phyloP scores from a whole-genome alignment of 257 asterid genomes.

The Scutellaria galericulata region DNA sequence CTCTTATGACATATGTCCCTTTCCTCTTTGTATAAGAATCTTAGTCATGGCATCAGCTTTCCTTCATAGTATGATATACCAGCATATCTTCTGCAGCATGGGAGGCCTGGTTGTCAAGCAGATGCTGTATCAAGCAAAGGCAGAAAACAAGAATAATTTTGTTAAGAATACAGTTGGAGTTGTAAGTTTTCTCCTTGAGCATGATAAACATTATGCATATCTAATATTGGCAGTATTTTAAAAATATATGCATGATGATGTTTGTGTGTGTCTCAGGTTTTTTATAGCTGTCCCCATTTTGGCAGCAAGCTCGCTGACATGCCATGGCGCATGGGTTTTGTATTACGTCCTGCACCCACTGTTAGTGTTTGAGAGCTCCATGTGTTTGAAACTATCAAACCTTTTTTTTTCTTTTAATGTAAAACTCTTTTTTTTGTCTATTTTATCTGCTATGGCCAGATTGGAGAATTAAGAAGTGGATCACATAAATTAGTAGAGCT shows the following conservation, averaged over 20 bases:
- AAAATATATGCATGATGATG: slow-evolving; percentile 13
- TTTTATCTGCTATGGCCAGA: slow-evolving; percentile 56
- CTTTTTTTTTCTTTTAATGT: not conserved
- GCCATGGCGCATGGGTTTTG: slow-evolving; percentile 99
- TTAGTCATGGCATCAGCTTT: slow-evolving; percentile 23
- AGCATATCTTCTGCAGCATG: slow-evolving; percentile 68
- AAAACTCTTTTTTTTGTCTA: slow-evolving; percentile 23
- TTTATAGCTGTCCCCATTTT: slow-evolving; percentile 98
- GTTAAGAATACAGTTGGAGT: slow-evolving; percentile 87
- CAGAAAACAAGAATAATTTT: slow-evolving; percentile 75
- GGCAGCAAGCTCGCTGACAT: slow-evolving; percentile 99
- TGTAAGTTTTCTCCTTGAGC: slow-evolving; percentile 54
- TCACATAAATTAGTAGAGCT: slow-evolving; percentile 93
- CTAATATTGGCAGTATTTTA: slow-evolving; percentile 15
- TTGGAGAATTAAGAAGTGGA: slow-evolving; percentile 98
- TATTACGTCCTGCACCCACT: slow-evolving; percentile 97
- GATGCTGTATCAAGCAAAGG: slow-evolving; percentile 86
- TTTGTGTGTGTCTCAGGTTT: slow-evolving; percentile 61
- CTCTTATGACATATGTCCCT: not conserved
- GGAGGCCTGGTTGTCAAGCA: slow-evolving; percentile 99
- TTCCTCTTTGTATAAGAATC: slow-evolving; percentile 10
- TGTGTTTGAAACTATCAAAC: slow-evolving; percentile 1
- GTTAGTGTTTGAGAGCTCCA: slow-evolving; percentile 54
- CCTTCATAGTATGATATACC: slow-evolving; percentile 24
- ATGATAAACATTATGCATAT: slow-evolving; percentile 15